Evolutionary conservation across 2,329 filamentous ascomycete genomes (phyloP), one percentile per base, ranked within the genome.

Genomic region (Colletotrichum costaricense): DNA sequence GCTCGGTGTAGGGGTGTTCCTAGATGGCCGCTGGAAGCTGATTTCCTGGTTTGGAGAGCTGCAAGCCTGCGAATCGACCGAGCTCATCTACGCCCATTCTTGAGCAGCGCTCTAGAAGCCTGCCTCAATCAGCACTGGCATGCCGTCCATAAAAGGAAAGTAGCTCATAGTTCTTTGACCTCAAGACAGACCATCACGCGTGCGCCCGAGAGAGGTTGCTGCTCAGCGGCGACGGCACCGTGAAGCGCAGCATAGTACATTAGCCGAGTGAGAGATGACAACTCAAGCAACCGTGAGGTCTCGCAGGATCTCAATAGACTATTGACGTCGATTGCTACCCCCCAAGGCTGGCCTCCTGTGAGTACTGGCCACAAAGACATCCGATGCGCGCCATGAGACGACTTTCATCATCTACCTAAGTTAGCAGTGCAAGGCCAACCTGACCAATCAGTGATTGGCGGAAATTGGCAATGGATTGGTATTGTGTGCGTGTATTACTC

Each of bases 281-380:
- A 75, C 73, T 75, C 73, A 72, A 55, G 2, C n/a, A 28, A 16
- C 67, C 75, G 76, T 73, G 74, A 75, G 69, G 75, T 63, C 75
- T 73, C 70, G 75, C 58, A 73, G 67, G 73, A 69, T 69, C 58
- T 66, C 63, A 67, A 73, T n/a, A 68, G 57, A 77, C 76, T 77
- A 77, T 78, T 71, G 74, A 78, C 75, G 68, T 74, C 62, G 56
- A 74, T 70, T 62, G 57, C 59, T 63, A 26, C 16, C 71, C 42
- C 38, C 22, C 28, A 30, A 38, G 42, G 38, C 38, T 54, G 22
- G 58, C 28, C 42, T 49, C 42, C 19, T 49, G 19, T 38, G 54
- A 46, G 35, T 30, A 42, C 24, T 55, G 46, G 26, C 60, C 38
- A 54, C 38, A 56, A 63, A 63, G 68, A 55, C 49, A 42, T 72